A percentile compares a stretch with the other conserved stretches of the same genome.
Conservation (phyloP, 805 yeast species). For the Zygosaccharomyces bailii region DNA sequence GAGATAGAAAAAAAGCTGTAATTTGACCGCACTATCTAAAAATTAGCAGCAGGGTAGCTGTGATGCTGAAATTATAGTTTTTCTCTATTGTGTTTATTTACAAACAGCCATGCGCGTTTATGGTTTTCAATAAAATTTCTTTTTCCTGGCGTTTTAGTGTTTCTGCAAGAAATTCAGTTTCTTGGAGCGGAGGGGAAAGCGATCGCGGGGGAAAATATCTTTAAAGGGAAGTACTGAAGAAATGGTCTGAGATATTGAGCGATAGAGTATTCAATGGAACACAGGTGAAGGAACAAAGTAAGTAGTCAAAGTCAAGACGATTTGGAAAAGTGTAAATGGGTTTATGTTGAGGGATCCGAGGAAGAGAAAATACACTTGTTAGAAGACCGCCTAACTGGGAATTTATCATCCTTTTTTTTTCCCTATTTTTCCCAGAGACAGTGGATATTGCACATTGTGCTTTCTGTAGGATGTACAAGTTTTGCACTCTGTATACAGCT, state of each 20-base stretch:
- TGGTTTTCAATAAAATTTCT: too few species aligned
- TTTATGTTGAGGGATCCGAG: constrained; percentile 1
- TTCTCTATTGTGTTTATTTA: too few species aligned
- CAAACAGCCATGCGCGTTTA: too few species aligned
- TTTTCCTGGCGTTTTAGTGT: neutral
- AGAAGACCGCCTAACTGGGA: constrained; percentile 1
- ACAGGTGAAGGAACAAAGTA: neutral
- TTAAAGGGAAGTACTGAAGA: neutral
- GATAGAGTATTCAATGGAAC: neutral
- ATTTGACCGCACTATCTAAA: too few species aligned
- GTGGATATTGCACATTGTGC: neutral
- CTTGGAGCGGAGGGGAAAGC: neutral
- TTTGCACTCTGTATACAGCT: neutral
- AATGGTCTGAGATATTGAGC: neutral
- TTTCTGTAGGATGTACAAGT: neutral
- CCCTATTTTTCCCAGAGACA: neutral
- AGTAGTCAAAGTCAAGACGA: constrained; percentile 2
- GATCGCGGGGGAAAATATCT: neutral
- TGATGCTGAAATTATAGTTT: too few species aligned
- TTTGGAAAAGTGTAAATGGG: constrained; percentile 3
- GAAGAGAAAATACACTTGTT: constrained; percentile 6
- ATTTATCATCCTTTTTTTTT: neutral
- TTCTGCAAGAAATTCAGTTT: neutral
- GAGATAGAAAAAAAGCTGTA: too few species aligned
- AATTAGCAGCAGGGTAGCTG: too few species aligned